Conservation (phyloP, 257 asterid genomes). For the Capsicum pubescens region DNA sequence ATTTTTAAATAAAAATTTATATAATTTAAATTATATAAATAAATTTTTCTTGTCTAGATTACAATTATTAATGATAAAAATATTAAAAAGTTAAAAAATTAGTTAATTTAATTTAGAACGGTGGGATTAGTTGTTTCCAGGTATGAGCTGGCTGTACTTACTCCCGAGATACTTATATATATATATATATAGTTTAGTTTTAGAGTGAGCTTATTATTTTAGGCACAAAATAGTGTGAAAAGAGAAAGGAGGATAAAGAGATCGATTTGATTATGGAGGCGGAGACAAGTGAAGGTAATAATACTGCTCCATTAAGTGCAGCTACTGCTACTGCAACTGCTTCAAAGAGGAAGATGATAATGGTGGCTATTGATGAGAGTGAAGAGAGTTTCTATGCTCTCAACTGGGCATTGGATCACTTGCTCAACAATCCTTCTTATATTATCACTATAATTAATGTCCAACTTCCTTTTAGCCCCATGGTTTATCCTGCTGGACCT, state of each 20-base stretch:
- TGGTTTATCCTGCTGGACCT: slow-evolving; percentile 28
- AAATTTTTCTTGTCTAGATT: too few relatives aligned
- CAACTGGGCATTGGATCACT: slow-evolving; percentile 10
- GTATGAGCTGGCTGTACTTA: too few relatives aligned
- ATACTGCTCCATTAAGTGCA: not conserved
- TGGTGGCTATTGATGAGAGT: slow-evolving; percentile 21
- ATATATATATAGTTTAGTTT: too few relatives aligned
- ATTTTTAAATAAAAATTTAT: too few relatives aligned
- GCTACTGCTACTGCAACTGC: not conserved
- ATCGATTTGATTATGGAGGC: not conserved
- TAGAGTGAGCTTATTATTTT: too few relatives aligned
- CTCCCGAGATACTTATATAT: too few relatives aligned
- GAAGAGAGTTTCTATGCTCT: slow-evolving; percentile 16
- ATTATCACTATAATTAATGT: slow-evolving; percentile 20
- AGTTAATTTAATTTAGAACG: too few relatives aligned
- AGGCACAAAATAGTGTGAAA: not conserved
- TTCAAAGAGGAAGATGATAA: not conserved
- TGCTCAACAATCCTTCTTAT: not conserved
- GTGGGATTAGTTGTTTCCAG: too few relatives aligned
- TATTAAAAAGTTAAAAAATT: too few relatives aligned
- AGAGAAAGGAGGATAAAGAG: not conserved
- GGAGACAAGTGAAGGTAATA: not conserved
- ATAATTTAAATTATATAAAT: too few relatives aligned
- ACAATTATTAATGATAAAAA: too few relatives aligned
- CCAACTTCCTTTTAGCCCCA: slow-evolving; percentile 19